Evolutionary conservation across 2,329 filamentous ascomycete genomes (phyloP).

Genomic region (Cladosporium sphaerospermum): DNA sequence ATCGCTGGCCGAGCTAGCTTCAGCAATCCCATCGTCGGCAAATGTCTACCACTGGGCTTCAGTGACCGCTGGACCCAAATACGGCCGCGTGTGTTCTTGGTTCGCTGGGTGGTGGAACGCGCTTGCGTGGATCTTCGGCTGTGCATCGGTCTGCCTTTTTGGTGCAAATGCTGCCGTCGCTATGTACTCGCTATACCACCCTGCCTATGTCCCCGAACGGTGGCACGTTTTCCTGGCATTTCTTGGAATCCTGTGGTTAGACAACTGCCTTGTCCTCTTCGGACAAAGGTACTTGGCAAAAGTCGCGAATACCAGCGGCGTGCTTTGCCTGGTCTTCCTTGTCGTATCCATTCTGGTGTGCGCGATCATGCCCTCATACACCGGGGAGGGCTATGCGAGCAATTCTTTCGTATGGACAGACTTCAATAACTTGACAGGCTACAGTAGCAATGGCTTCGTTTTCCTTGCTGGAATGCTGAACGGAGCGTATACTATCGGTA

Average conservation of each 20-base stretch:
- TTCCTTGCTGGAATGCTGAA: constrained; percentile 61
- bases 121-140: constrained; percentile 46
- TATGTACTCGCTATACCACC: constrained; percentile 46
- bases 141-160: constrained; percentile 38
- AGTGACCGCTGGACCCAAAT: constrained; percentile 41
- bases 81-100: constrained; percentile 43
- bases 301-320: constrained; percentile 48
- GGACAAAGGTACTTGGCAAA: constrained; percentile 48
- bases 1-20: constrained; percentile 46
- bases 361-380: constrained; percentile 47
- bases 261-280: constrained; percentile 45
- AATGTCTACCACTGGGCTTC: constrained; percentile 50
- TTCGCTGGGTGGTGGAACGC: constrained; percentile 48
- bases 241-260: constrained; percentile 43
- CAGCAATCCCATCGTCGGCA: constrained; percentile 30
- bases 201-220: constrained; percentile 38
- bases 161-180: constrained; percentile 41
- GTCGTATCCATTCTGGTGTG: constrained; percentile 52
- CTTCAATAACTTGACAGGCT: constrained; percentile 39
- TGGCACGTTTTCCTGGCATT: constrained; percentile 50
- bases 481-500: constrained; percentile 59
- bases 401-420: constrained; percentile 38
- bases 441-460: constrained; percentile 48
- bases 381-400: constrained; percentile 36
- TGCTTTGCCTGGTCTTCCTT: constrained; percentile 46